These are phyloP conservation scores for Platanus orientalis DNA, from an alignment of 164 flowering plant species.

Conservation along the genomic window DNA sequence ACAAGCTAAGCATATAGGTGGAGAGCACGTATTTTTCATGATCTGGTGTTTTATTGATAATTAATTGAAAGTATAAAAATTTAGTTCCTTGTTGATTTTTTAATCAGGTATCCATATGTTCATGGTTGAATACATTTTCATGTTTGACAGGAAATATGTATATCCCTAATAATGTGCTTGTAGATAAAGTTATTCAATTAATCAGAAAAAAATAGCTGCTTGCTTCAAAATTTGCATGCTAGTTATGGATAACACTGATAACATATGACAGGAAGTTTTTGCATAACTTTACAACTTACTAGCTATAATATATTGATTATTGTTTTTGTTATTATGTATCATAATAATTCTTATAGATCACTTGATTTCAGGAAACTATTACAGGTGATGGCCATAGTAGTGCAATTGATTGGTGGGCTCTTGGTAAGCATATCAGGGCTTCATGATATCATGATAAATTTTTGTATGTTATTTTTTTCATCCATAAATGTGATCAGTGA, in stretches of 20 bases:
- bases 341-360: constrained; percentile 3
- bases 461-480: no score
- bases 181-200: not conserved
- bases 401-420: constrained; percentile 99
- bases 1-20: no score
- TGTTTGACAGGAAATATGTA: not conserved
- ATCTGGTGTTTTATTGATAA: no score
- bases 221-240: not conserved
- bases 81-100: no score
- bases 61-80: no score
- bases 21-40: no score
- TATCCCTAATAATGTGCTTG: no score
- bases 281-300: not conserved
- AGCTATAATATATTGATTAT: not conserved
- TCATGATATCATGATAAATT: not conserved
- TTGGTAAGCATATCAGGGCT: constrained; percentile 48
- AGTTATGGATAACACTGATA: not conserved
- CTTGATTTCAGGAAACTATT: constrained; percentile 79
- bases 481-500: no score
- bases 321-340: not conserved
- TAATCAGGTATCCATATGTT: no score
- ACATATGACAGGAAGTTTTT: not conserved
- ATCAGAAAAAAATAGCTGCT: not conserved
- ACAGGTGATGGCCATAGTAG: constrained; percentile 91
- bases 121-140: not conserved